Evolutionary conservation across 306 rosid species (phyloP), one percentile per base, ranked within the genome.

Genomic region (Rosa multiflora): DNA sequence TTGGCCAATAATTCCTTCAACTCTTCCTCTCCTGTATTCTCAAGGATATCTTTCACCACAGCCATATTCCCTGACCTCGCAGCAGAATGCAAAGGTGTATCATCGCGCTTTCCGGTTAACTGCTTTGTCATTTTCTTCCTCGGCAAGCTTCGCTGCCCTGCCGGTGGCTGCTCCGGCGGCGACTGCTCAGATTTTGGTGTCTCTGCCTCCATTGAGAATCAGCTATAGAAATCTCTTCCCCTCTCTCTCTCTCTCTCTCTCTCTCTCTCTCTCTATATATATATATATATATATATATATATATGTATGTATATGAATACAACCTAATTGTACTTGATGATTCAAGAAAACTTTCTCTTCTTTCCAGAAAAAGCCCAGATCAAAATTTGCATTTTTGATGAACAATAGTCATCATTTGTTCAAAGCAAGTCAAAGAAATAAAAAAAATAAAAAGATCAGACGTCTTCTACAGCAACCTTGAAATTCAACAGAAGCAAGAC

Each of bases 31-130:
- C 82, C 82, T 3, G 83, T 70, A 35, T 47, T 79, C 10, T 77
- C 47, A 70, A 91, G 83, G 82, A 84, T 79, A 18, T 88, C 93
- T 39, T 47, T 84, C 64, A 80, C 80, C 55, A 68, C 84, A 51
- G 70, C 78, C 42, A 91, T 68, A 80, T 88, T 88, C 74, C 98
- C 99, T 10, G 90, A 85, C 79, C 99, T 88, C 32, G 91, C 96
- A 6, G 92, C 94, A 6, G 94, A 83, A 84, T 96, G 99, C 86
- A 96, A 80, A 7, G 78, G 81, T 5, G 89, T 90, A 58, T 96
- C 99, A 14, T 96, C 99, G 26, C 96, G 88, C 86, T 93, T 96
- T 56, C 98, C 99, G 0, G 99, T 96, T 66, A 96, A 79, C 76
- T 93, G 98, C 81, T 90, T 96, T 4, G 94, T 86, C 92, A 96